Base-by-base conservation (phyloP, 768 basidiomycete species). In the Podaxis sp. region DNA sequence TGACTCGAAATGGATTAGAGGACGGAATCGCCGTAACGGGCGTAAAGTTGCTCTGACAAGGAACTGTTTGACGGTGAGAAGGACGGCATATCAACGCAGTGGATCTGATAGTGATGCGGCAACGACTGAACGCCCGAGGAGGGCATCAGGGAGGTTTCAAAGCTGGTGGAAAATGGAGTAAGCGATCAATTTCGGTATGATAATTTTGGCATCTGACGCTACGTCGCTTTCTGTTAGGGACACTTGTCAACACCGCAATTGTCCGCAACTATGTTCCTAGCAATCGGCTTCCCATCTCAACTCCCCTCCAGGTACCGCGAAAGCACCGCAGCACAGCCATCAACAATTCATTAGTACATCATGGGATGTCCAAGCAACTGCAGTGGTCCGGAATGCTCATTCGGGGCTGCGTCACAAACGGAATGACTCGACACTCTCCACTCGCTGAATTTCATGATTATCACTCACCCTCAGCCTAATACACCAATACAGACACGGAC, bases 1-100 rank as follows among this genome's bases (percentile, higher is more conserved):
- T 75, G 76, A 77, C 75, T 79, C 74, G 68, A 76, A 74, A 66
- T 69, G 70, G 72, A 69, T 67, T 70, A 64, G 57, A 64, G 68
- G 69, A 71, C 60, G 66, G 67, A 71, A 69, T 67, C 69, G 65
- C 68, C 63, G 48, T 35, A 63, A 66, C 35, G 67, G 61, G 62
- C 51, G 62, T 55, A 65, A 65, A 52, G 58, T 61, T 50, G 56
- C 65, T 69, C 67, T 67, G 67, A 70, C 65, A 65, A 57, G 53
- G 59, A 51, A 28, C 42, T 52, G 68, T 70, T 68, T 66, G 69
- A 69, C 66, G 69, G 73, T 68, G 69, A 66, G 66, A 70, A 64
- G 63, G 56, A 47, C 64, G 62, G 50, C 54, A 61, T 63, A 47
- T 64, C 66, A 65, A 64, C 64, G 57, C 64, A 68, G 68, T 72